These are phyloP conservation scores for Oxyria digyna DNA, from an alignment of 148 eudicot genomes.

Conservation along the genomic window DNA sequence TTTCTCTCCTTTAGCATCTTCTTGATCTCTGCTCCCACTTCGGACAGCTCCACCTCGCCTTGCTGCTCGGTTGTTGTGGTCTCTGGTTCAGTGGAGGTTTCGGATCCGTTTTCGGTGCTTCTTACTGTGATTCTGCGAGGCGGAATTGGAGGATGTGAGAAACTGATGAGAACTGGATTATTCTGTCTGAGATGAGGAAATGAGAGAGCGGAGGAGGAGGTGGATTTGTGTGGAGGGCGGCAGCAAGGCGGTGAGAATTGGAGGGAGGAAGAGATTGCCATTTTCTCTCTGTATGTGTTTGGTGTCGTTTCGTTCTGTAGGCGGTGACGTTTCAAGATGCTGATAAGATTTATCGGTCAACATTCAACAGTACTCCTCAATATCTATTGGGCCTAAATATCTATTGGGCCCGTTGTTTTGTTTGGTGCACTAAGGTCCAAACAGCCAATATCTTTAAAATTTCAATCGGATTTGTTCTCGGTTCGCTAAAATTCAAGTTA, in stretches of 20 bases:
- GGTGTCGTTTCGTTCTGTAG: not conserved
- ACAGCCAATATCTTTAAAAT: too few species aligned
- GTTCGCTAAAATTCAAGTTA: too few species aligned
- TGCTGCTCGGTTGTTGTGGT: not conserved
- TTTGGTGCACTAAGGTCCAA: too few species aligned
- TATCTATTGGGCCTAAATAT: not conserved
- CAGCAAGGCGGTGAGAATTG: not conserved
- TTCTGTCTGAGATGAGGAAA: not conserved
- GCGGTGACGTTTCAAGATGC: not conserved
- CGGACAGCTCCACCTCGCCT: conserved; percentile 19
- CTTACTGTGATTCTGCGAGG: not conserved
- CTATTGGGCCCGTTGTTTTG: too few species aligned
- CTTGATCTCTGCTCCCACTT: conserved; percentile 54
- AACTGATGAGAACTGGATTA: not conserved
- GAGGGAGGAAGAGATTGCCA: conserved; percentile 5
- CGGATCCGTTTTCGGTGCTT: conserved; percentile 6
- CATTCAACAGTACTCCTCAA: not conserved
- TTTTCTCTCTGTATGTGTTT: not conserved
- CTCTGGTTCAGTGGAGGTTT: not conserved
- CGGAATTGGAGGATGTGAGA: not conserved
- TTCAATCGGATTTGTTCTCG: too few species aligned
- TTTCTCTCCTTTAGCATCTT: conserved; percentile 53
- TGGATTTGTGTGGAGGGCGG: not conserved
- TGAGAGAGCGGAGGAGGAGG: not conserved
- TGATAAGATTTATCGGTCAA: conserved; percentile 1